Evolutionary conservation across 192 early-diverging fungal genomes (phyloP).

Genomic region (Entomortierella beljakovae): DNA sequence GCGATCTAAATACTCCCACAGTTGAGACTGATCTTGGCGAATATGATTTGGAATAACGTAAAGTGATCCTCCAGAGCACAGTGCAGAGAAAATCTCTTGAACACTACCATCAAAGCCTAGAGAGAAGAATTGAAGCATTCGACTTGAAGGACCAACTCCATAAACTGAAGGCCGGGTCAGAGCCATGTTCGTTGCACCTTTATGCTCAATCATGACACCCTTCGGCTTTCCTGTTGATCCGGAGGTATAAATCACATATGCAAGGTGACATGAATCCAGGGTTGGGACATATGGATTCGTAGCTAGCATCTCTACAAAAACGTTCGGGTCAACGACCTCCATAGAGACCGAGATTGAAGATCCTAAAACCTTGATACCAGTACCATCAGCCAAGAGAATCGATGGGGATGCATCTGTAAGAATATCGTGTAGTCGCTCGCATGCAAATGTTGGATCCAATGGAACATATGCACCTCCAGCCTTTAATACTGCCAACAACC

Average conservation of each 20-base stretch:
- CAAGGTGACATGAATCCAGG: constrained; percentile 7
- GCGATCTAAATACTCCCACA: too few species aligned
- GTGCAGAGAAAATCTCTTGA: too few species aligned
- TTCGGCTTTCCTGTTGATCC: constrained; percentile 6
- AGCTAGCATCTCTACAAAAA: background rate
- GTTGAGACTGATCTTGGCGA: too few species aligned
- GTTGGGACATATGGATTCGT: background rate
- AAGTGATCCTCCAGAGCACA: too few species aligned
- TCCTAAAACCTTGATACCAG: background rate
- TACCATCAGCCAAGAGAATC: constrained; percentile 1
- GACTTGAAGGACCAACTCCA: background rate
- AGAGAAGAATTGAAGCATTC: too few species aligned
- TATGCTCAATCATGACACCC: constrained; percentile 3
- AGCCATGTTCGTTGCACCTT: background rate
- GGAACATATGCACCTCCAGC: constrained; percentile 56
- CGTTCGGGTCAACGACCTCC: constrained; percentile 6
- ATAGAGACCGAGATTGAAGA: constrained; percentile 5
- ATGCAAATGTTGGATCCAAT: constrained; percentile 43
- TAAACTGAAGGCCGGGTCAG: background rate
- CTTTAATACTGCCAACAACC: constrained; percentile 41
- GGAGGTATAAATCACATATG: constrained; percentile 40
- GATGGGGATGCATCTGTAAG: constrained; percentile 22
- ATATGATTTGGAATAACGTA: too few species aligned
- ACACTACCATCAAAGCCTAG: too few species aligned
- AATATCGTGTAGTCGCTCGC: constrained; percentile 33